These are phyloP conservation scores for Tinospora cordifolia DNA, from an alignment of 164 flowering plant species.

Conservation along the genomic window DNA sequence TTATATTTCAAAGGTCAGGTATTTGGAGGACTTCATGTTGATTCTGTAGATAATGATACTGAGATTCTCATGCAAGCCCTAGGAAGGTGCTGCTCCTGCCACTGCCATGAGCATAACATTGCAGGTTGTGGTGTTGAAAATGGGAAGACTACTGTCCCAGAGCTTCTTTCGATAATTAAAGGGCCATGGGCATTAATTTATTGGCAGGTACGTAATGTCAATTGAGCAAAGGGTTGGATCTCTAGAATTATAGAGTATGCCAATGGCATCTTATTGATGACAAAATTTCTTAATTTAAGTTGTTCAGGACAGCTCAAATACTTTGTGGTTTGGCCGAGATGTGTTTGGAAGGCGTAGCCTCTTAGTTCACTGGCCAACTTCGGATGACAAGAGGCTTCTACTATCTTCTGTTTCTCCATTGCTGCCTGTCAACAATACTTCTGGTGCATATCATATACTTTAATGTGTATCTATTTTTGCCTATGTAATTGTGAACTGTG, in stretches of 20 bases:
- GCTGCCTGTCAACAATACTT: constrained; percentile 20
- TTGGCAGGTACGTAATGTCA: constrained; percentile 72
- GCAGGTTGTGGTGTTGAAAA: constrained; percentile 17
- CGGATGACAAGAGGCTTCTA: constrained; percentile 54
- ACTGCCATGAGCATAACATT: constrained; percentile 19
- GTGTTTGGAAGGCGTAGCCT: constrained; percentile 96
- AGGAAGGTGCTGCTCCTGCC: constrained; percentile 52
- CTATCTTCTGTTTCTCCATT: constrained; percentile 82
- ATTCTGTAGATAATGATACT: constrained; percentile 52
- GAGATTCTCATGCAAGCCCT: constrained; percentile 57
- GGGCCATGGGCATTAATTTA: constrained; percentile 94
- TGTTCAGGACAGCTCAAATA: constrained; percentile 55
- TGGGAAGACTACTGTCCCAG: constrained; percentile 37
- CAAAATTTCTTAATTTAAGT: constrained; percentile 4
- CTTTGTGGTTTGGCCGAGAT: constrained; percentile 97
- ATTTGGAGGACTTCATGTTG: constrained; percentile 70
- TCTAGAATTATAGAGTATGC: neutral
- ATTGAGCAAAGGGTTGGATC: constrained; percentile 30
- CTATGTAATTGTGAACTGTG: neutral
- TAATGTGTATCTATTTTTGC: neutral
- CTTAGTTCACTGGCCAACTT: constrained; percentile 92
- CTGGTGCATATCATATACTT: constrained; percentile 32
- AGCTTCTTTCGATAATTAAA: constrained; percentile 69
- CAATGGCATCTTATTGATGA: neutral
- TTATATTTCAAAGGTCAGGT: constrained; percentile 58